Evolutionary conservation across 202 grass and related monocot genomes (phyloP).

Genomic region (Musa balbisiana): DNA sequence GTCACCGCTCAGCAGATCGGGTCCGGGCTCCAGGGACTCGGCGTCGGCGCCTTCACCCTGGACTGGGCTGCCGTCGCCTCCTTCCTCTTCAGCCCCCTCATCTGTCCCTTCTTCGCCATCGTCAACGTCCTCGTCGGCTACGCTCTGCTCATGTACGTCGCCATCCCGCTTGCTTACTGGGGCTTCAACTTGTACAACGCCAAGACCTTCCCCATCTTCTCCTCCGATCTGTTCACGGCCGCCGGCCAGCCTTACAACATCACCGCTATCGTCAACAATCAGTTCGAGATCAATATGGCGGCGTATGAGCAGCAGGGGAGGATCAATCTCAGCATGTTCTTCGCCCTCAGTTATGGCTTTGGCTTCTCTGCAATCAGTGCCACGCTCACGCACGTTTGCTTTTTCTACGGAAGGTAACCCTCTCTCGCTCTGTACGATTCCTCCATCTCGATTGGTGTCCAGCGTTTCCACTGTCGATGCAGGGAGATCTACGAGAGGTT

Average conservation of each 20-base stretch:
- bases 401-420: conserved; percentile 68
- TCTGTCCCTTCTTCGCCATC: conserved; percentile 70
- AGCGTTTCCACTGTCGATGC: conserved; percentile 1
- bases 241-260: conserved; percentile 51
- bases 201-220: conserved; percentile 56
- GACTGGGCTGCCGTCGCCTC: conserved; percentile 61
- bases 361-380: conserved; percentile 68
- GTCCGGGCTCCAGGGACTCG: conserved; percentile 58
- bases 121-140: conserved; percentile 60
- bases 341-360: conserved; percentile 60
- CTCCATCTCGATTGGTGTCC: no score
- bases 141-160: conserved; percentile 44
- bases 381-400: conserved; percentile 54
- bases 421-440: no score
- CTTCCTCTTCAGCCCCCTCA: conserved; percentile 58
- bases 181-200: conserved; percentile 51
- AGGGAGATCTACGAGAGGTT: conserved; percentile 73
- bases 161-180: conserved; percentile 58
- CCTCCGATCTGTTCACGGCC: conserved; percentile 46
- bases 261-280: conserved; percentile 61
- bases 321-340: conserved; percentile 77
- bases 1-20: conserved; percentile 80
- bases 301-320: conserved; percentile 49
- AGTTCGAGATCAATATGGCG: conserved; percentile 53
- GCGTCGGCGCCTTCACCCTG: conserved; percentile 57